Evolutionary conservation across 495 filamentous ascomycete species (phyloP).

Genomic region (Aspergillus nanangensis): DNA sequence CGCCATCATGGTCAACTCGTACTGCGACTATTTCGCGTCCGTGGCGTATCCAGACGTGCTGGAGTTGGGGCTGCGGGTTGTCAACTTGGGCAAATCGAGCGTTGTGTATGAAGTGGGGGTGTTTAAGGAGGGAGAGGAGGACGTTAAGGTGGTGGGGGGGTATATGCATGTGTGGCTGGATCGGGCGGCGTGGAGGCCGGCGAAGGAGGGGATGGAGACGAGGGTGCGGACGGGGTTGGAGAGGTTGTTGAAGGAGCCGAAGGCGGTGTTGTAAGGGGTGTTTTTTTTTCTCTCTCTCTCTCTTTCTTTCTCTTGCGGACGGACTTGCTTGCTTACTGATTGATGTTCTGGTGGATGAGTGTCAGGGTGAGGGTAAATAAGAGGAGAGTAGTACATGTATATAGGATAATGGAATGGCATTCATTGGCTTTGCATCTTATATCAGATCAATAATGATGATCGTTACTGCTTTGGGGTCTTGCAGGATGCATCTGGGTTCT

Average conservation of each 20-base stretch:
- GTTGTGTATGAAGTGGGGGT: constrained; percentile 92
- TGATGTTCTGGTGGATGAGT: too few species aligned
- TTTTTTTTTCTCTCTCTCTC: neutral
- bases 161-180: constrained; percentile 90
- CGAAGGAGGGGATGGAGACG: constrained; percentile 42
- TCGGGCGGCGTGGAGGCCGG: constrained; percentile 63
- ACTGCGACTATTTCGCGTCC: constrained; percentile 78
- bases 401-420: too few species aligned
- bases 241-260: constrained; percentile 34
- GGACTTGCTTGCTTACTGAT: too few species aligned
- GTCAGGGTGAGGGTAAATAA: too few species aligned
- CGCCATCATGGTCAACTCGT: constrained; percentile 76
- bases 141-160: constrained; percentile 78
- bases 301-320: too few species aligned
- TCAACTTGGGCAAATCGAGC: constrained; percentile 77
- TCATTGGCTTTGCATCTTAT: too few species aligned
- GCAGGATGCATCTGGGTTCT: too few species aligned
- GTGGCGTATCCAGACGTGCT: constrained; percentile 80
- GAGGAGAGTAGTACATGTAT: too few species aligned
- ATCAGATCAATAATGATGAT: too few species aligned
- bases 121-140: constrained; percentile 70
- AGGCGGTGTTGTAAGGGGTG: constrained; percentile 20
- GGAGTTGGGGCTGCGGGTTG: constrained; percentile 78
- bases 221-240: constrained; percentile 40
- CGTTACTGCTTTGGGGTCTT: too few species aligned